Base-by-base conservation (phyloP, 192 early-diverging fungal genomes). In the Mortierella alpina region DNA sequence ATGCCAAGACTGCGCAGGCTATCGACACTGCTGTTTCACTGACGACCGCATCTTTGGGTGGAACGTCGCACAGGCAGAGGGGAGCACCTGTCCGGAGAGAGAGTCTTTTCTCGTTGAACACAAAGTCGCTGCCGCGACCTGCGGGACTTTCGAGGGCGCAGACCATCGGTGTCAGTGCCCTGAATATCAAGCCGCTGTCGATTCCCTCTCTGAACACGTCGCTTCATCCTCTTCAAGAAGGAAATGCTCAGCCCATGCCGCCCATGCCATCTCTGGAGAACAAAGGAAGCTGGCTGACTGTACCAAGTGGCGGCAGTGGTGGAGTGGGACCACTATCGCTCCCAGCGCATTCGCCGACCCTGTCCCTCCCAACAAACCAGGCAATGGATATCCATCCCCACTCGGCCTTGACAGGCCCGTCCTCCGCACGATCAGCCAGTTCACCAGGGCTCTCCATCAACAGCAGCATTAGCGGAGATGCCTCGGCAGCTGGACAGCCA, bases 71-170 rank as follows among this genome's bases (percentile, higher is more conserved):
- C 31, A 41, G 65, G 20, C 58, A 59, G 39, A 63, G 63, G 10
- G 68, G 61, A 12, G 23, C 59, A 44, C 68, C 75, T 5, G 57
- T 48, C 14, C 62, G 77, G 2, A 41, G 77, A 11, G 77, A 80
- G 60, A 80, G 77, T 58, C 65, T 80, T 22, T 80, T 80, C 48
- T 80, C 77, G 2, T 60, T 80, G 51, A 80, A 80, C 60, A 80
- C 77, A 55, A 80, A 80, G 60, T 72, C 70, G 11, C 39, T 80
- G n/a, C 65, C 61, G 20, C 42, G 70, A 31, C 77, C 77, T 15
- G 45, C 77, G 11, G 49, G 70, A 47, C 31, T 80, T 45, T 31
- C 42, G 15, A 41, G 77, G 13, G 39, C 77, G 7, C 77, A 80
- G 45, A 72, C 77, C 0, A 44, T 80, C 20, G 68, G 68, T 22